Conservation (phyloP, 2,329 filamentous ascomycete genomes). For the Colletotrichum lini region DNA sequence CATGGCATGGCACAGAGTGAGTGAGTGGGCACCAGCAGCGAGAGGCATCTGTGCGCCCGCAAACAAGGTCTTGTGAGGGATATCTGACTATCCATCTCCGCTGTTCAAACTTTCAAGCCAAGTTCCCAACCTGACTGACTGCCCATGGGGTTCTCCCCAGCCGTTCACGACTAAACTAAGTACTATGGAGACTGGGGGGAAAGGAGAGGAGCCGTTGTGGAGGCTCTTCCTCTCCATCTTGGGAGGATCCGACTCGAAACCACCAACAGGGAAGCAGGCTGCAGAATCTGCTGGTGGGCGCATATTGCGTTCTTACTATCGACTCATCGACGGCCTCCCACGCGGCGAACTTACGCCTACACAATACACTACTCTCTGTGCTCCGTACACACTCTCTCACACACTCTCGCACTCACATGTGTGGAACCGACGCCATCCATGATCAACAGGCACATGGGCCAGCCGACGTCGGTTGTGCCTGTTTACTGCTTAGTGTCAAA, state of each 20-base stretch:
- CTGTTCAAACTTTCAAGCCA: not conserved
- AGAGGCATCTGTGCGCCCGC: not conserved
- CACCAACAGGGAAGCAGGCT: not conserved
- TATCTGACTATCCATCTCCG: not conserved
- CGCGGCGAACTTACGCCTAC: too few relatives aligned
- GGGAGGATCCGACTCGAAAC: not conserved
- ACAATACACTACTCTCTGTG: too few relatives aligned
- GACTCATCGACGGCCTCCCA: not conserved
- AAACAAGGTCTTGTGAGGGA: not conserved
- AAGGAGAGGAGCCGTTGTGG: not conserved
- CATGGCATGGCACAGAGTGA: not conserved
- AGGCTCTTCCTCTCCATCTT: not conserved
- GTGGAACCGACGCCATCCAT: not conserved
- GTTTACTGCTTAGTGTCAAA: not conserved
- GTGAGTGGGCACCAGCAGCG: not conserved
- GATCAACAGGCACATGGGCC: conserved; percentile 4
- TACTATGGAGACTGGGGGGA: not conserved
- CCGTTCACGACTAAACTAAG: not conserved
- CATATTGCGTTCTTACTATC: not conserved
- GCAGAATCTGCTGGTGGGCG: not conserved
- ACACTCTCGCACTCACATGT: too few relatives aligned
- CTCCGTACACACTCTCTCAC: too few relatives aligned
- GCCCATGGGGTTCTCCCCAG: conserved; percentile 6
- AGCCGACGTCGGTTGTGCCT: not conserved
- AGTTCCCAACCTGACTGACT: not conserved